Base-by-base conservation (phyloP, 2,329 filamentous ascomycete genomes). In the Ascochyta fabae region DNA sequence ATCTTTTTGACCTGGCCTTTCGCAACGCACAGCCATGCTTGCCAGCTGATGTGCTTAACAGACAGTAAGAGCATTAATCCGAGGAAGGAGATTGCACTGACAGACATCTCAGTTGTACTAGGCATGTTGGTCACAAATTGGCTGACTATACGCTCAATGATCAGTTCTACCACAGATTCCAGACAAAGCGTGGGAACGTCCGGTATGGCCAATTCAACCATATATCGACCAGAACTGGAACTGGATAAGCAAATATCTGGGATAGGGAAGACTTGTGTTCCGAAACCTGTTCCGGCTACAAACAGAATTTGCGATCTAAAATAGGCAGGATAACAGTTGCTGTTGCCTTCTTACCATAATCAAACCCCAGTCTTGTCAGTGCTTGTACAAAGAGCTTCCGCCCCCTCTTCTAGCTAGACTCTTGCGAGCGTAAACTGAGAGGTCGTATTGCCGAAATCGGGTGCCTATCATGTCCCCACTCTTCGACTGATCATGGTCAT, bases 21-120 rank as follows among this genome's bases (percentile, higher is more conserved):
- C 1, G 64, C 67, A n/a, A 67, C 70, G 40, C 61, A 66, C 19
- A 71, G 70, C 3, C 76, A 75, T 61, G 58, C 72, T 3, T 78
- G 76, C 48, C 72, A 75, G 38, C 61, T 70, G 3, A 67, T 74
- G 23, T 78, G 76, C 51, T 66, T 73, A 3, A 59, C 72, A 34
- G 76, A 78, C 55, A 66, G 76, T 78, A 60, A 60, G 73, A 65
- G 10, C 9, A 36, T n/a, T 13, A 12, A 15, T 13, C 24, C 2
- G 8, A 26, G 24, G 27, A 19, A 7, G 29, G 0, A 5, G 13
- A 10, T 13, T 13, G 16, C 16, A 46, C 53, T 61, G 15, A 62
- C 16, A 4, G 8, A 29, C 10, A 16, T 33, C 33, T 9, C 31
- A 65, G 62, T 65, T 35, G 59, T 57, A 16, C 24, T 64, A 22